Evolutionary conservation across 768 basidiomycete genomes (phyloP).

Genomic region (Mycena haematopus): DNA sequence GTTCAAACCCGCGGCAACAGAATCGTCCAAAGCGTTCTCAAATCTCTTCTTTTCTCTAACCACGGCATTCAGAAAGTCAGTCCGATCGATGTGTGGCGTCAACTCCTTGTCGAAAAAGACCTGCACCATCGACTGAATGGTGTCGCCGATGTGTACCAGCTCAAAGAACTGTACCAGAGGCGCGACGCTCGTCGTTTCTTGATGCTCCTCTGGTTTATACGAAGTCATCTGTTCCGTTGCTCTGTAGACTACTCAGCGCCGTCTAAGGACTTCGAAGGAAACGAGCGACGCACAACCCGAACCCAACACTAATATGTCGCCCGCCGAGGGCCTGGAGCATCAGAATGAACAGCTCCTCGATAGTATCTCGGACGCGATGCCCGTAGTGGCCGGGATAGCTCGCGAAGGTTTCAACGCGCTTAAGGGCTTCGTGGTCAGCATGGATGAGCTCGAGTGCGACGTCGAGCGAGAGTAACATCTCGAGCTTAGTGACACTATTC

Average conservation of each 20-base stretch:
- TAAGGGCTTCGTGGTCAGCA: conserved; percentile 87
- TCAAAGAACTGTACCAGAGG: conserved; percentile 97
- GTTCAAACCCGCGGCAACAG: conserved; percentile 92
- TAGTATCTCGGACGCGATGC: conserved; percentile 85
- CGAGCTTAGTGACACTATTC: conserved; percentile 54
- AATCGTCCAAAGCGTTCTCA: conserved; percentile 90
- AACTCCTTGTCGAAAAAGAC: conserved; percentile 98
- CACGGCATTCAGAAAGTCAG: conserved; percentile 91
- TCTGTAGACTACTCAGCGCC: conserved; percentile 44
- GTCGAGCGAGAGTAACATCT: conserved; percentile 91
- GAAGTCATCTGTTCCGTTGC: conserved; percentile 88
- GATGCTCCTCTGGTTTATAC: conserved; percentile 90
- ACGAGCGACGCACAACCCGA: conserved; percentile 68
- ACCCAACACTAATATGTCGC: conserved; percentile 82
- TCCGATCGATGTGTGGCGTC: conserved; percentile 87
- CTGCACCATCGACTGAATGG: conserved; percentile 96
- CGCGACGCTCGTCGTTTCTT: conserved; percentile 82
- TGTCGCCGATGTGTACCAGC: conserved; percentile 95
- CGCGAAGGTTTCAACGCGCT: conserved; percentile 90
- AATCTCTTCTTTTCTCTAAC: conserved; percentile 97
- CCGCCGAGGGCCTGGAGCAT: conserved; percentile 80
- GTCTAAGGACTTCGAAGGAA: conserved; percentile 25
- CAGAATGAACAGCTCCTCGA: conserved; percentile 92
- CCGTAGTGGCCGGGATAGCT: conserved; percentile 90
- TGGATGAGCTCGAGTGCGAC: conserved; percentile 92